Evolutionary conservation across 2,329 filamentous ascomycete species (phyloP).

Genomic region (Fusarium sterilihyphosum): DNA sequence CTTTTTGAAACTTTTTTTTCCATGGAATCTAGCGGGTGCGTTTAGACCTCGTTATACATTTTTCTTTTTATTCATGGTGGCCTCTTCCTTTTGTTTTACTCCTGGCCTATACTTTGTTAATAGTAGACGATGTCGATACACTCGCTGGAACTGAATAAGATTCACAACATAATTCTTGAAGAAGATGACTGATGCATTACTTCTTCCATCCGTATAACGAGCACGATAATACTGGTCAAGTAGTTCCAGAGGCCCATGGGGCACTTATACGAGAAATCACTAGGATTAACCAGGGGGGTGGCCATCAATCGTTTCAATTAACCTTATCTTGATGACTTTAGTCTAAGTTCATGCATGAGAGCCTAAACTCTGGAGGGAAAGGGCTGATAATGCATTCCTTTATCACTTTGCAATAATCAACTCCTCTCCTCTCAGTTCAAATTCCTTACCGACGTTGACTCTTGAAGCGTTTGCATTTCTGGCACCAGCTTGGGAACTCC

Average conservation of each 20-base stretch:
- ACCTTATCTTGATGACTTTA: neutral
- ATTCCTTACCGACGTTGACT: neutral
- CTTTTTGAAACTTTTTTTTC: slow-evolving; percentile 13
- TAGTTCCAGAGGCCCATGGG: too few relatives aligned
- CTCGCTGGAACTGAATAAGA: slow-evolving; percentile 38
- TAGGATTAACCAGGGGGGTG: neutral
- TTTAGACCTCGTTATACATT: slow-evolving; percentile 33
- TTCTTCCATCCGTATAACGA: neutral
- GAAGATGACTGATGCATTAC: neutral
- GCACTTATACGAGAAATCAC: neutral
- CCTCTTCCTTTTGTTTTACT: slow-evolving; percentile 2
- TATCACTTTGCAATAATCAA: neutral
- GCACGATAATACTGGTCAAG: neutral
- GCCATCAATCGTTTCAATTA: neutral
- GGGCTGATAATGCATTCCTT: neutral
- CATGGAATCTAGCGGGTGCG: slow-evolving; percentile 37
- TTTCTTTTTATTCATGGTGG: slow-evolving; percentile 12
- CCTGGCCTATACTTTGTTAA: slow-evolving; percentile 42
- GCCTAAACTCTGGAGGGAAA: neutral
- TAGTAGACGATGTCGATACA: slow-evolving; percentile 38
- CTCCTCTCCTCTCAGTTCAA: too few relatives aligned
- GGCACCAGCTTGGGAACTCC: neutral
- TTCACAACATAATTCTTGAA: neutral
- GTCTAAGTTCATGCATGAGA: neutral
- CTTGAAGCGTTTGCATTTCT: neutral